Conservation (phyloP, 1,284 basidiomycete genomes). For the Fomitopsis schrenkii region DNA sequence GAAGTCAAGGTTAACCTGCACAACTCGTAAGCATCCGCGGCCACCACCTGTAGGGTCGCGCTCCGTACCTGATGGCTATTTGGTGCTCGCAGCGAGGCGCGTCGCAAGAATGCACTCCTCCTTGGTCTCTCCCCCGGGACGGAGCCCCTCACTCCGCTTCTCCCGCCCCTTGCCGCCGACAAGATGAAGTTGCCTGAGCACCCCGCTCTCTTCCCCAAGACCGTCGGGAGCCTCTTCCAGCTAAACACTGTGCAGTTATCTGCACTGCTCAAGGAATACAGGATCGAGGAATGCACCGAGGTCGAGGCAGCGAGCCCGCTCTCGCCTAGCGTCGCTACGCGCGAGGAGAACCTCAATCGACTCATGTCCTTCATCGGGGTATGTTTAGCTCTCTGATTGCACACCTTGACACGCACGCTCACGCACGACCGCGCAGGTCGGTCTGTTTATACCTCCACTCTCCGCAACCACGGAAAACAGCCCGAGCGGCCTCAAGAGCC, state of each 20-base stretch:
- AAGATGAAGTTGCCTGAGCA: conserved; percentile 30
- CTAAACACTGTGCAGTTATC: not conserved
- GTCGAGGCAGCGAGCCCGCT: not conserved
- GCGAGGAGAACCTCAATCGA: conserved; percentile 37
- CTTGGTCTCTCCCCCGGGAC: conserved; percentile 23
- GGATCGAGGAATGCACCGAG: not conserved
- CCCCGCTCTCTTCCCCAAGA: conserved; percentile 15
- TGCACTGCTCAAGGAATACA: not conserved
- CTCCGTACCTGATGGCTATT: not conserved
- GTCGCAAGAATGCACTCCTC: conserved; percentile 42
- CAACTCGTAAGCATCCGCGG: conserved; percentile 39
- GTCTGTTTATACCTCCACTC: not conserved
- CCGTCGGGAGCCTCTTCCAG: not conserved
- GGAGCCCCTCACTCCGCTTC: conserved; percentile 40
- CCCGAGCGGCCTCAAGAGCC: not conserved
- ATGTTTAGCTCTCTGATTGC: conserved; percentile 16
- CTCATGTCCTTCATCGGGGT: conserved; percentile 47
- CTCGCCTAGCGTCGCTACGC: conserved; percentile 32
- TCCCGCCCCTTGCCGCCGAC: conserved; percentile 38
- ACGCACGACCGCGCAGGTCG: not conserved
- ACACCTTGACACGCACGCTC: not conserved
- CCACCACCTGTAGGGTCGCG: not conserved
- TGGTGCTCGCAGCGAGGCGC: conserved; percentile 39
- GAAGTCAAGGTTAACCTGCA: conserved; percentile 40
- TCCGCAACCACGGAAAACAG: not conserved